Evolutionary conservation across 805 yeast genomes (phyloP).

Genomic region (Candida sithepensis): DNA sequence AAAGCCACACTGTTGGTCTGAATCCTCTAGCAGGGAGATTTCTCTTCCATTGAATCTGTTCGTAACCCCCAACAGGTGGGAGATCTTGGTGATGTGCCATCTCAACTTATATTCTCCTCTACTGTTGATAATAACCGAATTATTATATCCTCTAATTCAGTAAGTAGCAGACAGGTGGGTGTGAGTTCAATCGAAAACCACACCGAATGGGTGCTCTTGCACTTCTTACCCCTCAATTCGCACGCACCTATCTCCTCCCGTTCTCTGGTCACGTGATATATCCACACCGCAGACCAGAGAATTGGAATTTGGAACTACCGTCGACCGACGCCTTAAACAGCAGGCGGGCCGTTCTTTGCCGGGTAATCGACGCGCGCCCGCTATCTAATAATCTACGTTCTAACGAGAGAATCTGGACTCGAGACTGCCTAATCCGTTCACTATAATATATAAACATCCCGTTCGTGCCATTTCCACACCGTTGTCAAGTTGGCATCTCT

Average conservation of each 20-base stretch:
- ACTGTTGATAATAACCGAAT: too few species aligned
- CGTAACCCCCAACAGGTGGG: conserved; percentile 86
- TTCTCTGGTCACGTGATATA: neutral
- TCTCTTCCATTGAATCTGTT: conserved; percentile 85
- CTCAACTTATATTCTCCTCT: neutral
- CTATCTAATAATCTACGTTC: neutral
- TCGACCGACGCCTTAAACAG: neutral
- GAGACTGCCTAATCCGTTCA: neutral
- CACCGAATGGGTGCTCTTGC: too few species aligned
- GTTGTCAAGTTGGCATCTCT: too few species aligned
- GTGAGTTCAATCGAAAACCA: too few species aligned
- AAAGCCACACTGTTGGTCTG: conserved; percentile 69
- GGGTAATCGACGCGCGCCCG: neutral
- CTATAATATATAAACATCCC: too few species aligned
- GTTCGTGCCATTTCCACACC: too few species aligned
- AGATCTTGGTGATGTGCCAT: conserved; percentile 58
- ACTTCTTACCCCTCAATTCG: neutral
- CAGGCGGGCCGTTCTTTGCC: neutral
- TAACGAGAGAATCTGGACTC: too few species aligned
- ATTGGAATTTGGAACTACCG: too few species aligned
- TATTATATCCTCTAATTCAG: too few species aligned
- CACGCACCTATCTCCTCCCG: too few species aligned
- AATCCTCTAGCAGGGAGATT: conserved; percentile 83
- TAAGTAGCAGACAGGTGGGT: too few species aligned
- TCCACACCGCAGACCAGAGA: too few species aligned